phyloP scores from a whole-genome alignment of 108 stramenopile genomes.

The Skeletonema tropicum region DNA sequence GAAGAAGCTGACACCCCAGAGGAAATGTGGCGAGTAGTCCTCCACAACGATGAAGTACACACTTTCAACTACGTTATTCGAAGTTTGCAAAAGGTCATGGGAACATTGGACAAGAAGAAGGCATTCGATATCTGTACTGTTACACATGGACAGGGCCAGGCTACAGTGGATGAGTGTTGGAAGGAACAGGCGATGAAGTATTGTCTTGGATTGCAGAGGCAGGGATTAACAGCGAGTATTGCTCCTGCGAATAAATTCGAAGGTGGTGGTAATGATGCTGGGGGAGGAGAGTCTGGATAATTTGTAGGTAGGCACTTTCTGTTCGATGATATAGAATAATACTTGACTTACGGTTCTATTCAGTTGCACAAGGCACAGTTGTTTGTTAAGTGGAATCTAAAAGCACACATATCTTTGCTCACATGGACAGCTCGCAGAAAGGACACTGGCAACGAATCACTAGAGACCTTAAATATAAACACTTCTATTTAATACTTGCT shows the following conservation, averaged over 20 bases:
- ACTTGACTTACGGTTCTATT: not conserved
- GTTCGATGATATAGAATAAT: too few relatives aligned
- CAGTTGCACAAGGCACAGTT: too few relatives aligned
- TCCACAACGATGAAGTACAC: constrained; percentile 97
- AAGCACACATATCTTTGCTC: not conserved
- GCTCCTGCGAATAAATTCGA: constrained; percentile 89
- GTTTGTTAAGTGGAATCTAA: too few relatives aligned
- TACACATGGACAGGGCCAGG: constrained; percentile 93
- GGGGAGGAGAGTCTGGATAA: constrained; percentile 17
- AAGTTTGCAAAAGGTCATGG: constrained; percentile 86
- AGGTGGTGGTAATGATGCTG: constrained; percentile 73
- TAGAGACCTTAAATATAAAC: constrained; percentile 9
- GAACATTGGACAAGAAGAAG: constrained; percentile 85
- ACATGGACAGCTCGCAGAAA: not conserved
- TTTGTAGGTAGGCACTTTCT: not conserved
- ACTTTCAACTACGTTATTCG: constrained; percentile 96
- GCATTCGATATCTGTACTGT: constrained; percentile 91
- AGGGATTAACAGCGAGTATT: constrained; percentile 93
- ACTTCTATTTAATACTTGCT: constrained; percentile 10
- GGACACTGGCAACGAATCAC: not conserved
- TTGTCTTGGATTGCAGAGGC: constrained; percentile 85
- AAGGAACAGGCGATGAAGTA: constrained; percentile 92
- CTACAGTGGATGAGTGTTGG: constrained; percentile 90
- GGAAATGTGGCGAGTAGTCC: constrained; percentile 89
- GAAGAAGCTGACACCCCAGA: constrained; percentile 78